These are phyloP conservation scores for Clonostachys byssicola DNA, from an alignment of 2,329 filamentous ascomycete genomes.

Conservation along the genomic window DNA sequence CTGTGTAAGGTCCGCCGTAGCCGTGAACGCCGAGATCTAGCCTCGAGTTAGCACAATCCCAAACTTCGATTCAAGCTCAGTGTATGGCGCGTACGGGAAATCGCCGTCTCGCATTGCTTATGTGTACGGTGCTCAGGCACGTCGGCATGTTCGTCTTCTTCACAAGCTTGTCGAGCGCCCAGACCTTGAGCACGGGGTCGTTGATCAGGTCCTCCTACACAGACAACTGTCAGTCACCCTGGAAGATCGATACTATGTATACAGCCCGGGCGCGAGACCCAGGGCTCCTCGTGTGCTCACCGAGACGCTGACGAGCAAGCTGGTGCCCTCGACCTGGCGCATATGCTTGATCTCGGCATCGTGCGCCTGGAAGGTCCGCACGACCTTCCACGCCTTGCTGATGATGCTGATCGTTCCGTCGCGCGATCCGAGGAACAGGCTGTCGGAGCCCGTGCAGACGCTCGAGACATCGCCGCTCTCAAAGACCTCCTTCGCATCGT, in stretches of 20 bases:
- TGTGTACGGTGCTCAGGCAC: conserved; percentile 78
- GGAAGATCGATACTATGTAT: background rate
- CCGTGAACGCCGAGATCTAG: conserved; percentile 81
- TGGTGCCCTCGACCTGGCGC: conserved; percentile 84
- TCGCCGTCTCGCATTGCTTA: conserved; percentile 86
- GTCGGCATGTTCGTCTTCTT: conserved; percentile 90
- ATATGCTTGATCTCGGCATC: conserved; percentile 83
- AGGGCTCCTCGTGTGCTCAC: conserved; percentile 28
- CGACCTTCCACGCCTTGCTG: conserved; percentile 80
- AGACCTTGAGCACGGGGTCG: conserved; percentile 92
- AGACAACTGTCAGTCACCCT: background rate
- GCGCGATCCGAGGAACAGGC: conserved; percentile 80
- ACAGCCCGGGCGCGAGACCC: background rate
- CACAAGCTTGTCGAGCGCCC: conserved; percentile 89
- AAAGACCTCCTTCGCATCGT: conserved; percentile 74
- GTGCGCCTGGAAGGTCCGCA: conserved; percentile 83
- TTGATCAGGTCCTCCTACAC: conserved; percentile 75
- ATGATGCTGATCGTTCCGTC: conserved; percentile 87
- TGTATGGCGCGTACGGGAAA: conserved; percentile 66
- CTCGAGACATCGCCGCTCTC: conserved; percentile 80
- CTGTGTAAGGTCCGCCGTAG: conserved; percentile 84
- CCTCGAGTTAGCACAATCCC: background rate
- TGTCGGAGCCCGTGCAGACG: conserved; percentile 82
- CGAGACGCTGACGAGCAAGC: conserved; percentile 77
- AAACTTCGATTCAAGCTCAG: background rate